Conservation (phyloP, 169 alveolate species). For the Cryptosporidium xiaoi region DNA sequence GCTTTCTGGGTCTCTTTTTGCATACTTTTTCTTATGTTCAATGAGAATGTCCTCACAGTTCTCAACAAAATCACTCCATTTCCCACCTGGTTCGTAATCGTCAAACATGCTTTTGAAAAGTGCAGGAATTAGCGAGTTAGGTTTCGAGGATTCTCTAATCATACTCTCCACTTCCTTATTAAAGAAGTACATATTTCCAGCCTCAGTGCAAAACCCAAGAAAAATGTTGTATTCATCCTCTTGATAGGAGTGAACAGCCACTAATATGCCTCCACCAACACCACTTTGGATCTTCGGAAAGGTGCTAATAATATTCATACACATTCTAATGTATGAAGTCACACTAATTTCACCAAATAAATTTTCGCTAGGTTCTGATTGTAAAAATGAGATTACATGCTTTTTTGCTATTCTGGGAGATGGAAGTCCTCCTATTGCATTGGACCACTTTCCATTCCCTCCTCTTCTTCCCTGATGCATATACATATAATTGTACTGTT, state of each 20-base stretch:
- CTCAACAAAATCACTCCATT: slow-evolving; percentile 66
- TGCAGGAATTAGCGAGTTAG: slow-evolving; percentile 54
- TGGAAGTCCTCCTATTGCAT: slow-evolving; percentile 71
- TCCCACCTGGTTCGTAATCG: slow-evolving; percentile 52
- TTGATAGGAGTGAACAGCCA: slow-evolving; percentile 55
- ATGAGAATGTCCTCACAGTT: slow-evolving; percentile 48
- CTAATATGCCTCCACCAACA: slow-evolving; percentile 57
- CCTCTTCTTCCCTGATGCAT: slow-evolving; percentile 66
- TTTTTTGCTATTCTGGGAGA: slow-evolving; percentile 64
- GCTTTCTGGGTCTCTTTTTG: slow-evolving; percentile 1
- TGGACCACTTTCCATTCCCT: slow-evolving; percentile 71
- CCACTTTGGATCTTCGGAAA: slow-evolving; percentile 64
- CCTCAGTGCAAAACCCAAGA: slow-evolving; percentile 70
- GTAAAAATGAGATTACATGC: slow-evolving; percentile 8
- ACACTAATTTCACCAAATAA: slow-evolving; percentile 23
- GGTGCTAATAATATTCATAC: slow-evolving; percentile 30
- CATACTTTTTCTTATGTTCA: background rate
- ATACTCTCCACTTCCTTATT: slow-evolving; percentile 60
- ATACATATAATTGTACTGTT: slow-evolving; percentile 55
- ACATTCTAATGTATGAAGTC: slow-evolving; percentile 31
- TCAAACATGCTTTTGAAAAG: slow-evolving; percentile 30
- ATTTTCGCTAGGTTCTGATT: slow-evolving; percentile 30
- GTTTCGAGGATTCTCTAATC: slow-evolving; percentile 55
- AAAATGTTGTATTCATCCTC: slow-evolving; percentile 48
- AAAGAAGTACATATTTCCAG: slow-evolving; percentile 35